phyloP scores from a whole-genome alignment of 805 yeast species.

The Dipodascus geniculatus region DNA sequence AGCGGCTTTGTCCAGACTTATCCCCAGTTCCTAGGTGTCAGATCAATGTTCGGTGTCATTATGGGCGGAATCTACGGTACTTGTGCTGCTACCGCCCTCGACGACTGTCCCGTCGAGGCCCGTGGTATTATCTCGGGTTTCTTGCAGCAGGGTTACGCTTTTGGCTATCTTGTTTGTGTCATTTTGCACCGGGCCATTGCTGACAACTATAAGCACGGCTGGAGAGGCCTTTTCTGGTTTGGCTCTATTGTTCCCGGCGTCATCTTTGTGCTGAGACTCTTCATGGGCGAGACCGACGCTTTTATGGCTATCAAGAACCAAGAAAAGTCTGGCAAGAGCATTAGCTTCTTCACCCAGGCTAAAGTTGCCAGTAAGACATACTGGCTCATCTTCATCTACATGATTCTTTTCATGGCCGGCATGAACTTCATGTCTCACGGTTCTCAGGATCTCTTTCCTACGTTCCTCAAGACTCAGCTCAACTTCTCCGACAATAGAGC shows the following conservation, averaged over 20 bases:
- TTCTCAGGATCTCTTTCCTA: slow-evolving; percentile 63
- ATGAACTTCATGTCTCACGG: slow-evolving; percentile 67
- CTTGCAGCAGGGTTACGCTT: slow-evolving; percentile 72
- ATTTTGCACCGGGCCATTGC: slow-evolving; percentile 51
- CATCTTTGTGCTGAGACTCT: slow-evolving; percentile 44
- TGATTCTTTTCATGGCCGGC: slow-evolving; percentile 52
- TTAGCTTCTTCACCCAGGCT: slow-evolving; percentile 20
- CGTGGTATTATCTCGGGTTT: slow-evolving; percentile 58
- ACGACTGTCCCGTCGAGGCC: slow-evolving; percentile 47
- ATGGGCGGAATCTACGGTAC: slow-evolving; percentile 67
- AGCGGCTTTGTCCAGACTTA: slow-evolving; percentile 54
- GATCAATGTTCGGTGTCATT: slow-evolving; percentile 55
- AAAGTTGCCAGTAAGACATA: slow-evolving; percentile 33
- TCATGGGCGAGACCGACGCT: slow-evolving; percentile 48
- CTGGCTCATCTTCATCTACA: slow-evolving; percentile 50
- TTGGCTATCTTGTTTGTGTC: slow-evolving; percentile 56
- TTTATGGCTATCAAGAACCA: slow-evolving; percentile 28
- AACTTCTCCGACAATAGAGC: slow-evolving; percentile 33
- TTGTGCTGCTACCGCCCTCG: slow-evolving; percentile 54
- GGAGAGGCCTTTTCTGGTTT: slow-evolving; percentile 70
- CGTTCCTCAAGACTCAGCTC: slow-evolving; percentile 45
- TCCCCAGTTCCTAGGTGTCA: slow-evolving; percentile 44
- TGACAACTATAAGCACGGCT: slow-evolving; percentile 38
- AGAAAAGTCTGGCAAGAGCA: slow-evolving; percentile 7
- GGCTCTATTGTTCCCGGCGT: slow-evolving; percentile 54